These are phyloP conservation scores for Cutaneotrichosporon cutaneum DNA, from an alignment of 1,284 basidiomycete genomes.

Conservation along the genomic window DNA sequence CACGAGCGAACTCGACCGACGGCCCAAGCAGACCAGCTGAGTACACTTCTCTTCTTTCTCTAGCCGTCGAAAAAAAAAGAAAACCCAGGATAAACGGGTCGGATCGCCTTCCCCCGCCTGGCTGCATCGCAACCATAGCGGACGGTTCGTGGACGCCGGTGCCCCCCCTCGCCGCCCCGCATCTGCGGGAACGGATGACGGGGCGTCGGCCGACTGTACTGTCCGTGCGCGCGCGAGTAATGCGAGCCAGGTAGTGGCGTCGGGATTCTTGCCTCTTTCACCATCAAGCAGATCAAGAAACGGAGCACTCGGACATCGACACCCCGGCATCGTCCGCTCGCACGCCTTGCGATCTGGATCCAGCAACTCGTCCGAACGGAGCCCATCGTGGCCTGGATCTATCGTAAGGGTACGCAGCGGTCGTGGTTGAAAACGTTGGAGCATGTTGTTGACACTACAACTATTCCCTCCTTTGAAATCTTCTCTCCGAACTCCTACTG, in stretches of 20 bases:
- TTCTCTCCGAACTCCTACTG: constrained; percentile 10
- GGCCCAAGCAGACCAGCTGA: constrained; percentile 8
- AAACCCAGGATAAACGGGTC: constrained; percentile 12
- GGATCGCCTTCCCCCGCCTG: constrained; percentile 32
- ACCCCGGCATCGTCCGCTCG: background rate
- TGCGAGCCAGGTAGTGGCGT: constrained; percentile 34
- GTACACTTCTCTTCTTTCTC: constrained; percentile 6
- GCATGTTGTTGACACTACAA: constrained; percentile 30
- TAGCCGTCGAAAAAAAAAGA: background rate
- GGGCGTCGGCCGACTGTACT: constrained; percentile 11
- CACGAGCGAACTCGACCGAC: background rate
- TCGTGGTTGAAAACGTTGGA: constrained; percentile 17
- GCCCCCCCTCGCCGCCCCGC: constrained; percentile 18
- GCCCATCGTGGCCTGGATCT: constrained; percentile 15
- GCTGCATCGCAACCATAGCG: constrained; percentile 30
- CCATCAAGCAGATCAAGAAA: background rate
- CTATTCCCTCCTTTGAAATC: constrained; percentile 11
- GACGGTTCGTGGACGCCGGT: constrained; percentile 15
- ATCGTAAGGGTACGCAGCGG: constrained; percentile 28
- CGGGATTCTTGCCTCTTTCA: constrained; percentile 16
- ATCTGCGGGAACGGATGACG: constrained; percentile 22
- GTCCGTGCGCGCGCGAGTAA: constrained; percentile 24
- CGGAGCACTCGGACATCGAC: constrained; percentile 15
- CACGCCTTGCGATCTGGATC: constrained; percentile 12
- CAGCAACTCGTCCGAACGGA: constrained; percentile 9